phyloP scores from a whole-genome alignment of 2,329 filamentous ascomycete genomes.

The Fonsecaea monophora region DNA sequence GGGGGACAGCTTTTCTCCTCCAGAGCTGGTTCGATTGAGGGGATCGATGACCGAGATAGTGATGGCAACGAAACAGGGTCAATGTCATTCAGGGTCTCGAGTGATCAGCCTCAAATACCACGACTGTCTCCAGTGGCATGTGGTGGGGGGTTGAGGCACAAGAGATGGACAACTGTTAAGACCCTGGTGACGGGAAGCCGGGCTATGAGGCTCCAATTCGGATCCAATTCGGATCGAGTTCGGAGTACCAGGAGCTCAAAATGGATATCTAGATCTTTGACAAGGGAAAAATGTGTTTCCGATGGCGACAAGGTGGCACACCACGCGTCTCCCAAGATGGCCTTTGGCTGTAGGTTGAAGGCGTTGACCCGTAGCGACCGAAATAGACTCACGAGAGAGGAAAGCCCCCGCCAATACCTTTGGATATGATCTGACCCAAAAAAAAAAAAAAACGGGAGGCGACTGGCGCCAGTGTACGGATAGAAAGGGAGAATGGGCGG shows the following conservation, averaged over 20 bases:
- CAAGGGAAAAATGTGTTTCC: constrained; percentile 18
- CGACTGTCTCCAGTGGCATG: constrained; percentile 14
- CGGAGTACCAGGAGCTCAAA: constrained; percentile 3
- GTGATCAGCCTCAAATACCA: constrained; percentile 25
- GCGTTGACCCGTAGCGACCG: constrained; percentile 21
- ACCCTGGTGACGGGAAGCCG: constrained; percentile 26
- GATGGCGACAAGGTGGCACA: constrained; percentile 19
- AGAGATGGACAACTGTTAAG: constrained; percentile 5
- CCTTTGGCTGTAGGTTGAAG: constrained; percentile 16
- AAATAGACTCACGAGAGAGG: constrained; percentile 25
- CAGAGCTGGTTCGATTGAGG: constrained; percentile 6
- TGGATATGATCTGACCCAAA: constrained; percentile 17
- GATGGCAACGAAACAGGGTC: constrained; percentile 23
- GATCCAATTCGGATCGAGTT: constrained; percentile 3
- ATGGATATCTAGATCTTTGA: constrained; percentile 18
- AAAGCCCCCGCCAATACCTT: constrained; percentile 19
- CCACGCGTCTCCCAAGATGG: constrained; percentile 22
- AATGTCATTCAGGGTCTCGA: constrained; percentile 27
- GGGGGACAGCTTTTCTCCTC: not conserved
- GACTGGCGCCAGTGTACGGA: constrained; percentile 41
- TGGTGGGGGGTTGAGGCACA: constrained; percentile 23
- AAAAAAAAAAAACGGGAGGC: constrained; percentile 31
- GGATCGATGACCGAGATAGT: constrained; percentile 19
- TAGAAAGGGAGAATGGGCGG: constrained; percentile 27
- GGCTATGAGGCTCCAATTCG: constrained; percentile 19